Base-by-base conservation (phyloP, 306 rosid species). In the Urtica urens region DNA sequence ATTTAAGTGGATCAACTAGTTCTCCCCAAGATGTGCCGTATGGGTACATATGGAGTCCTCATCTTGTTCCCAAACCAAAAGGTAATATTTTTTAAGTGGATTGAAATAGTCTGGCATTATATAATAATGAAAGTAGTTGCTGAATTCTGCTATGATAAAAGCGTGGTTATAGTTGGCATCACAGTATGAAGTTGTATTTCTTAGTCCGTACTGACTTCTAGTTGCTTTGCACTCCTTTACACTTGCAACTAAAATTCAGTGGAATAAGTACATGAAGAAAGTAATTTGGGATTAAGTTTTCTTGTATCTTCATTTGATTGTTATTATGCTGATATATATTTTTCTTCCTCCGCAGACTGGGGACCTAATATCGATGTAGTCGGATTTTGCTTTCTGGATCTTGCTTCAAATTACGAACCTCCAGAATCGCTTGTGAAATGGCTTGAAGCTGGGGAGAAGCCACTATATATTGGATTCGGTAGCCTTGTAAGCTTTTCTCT, bases 361-460 rank as follows among this genome's bases (percentile, higher is more conserved):
- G 95, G 96, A 4, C 72, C 78, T n/a, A 78, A 72, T 18, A 75
- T 80, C 68, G 95, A 88, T 37, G 83, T 88, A 2, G 95, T 88
- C 66, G 96, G 96, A 54, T 88, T 88, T 64, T 88, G 96, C 81
- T 88, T 88, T 72, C 95, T 88, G 60, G 95, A 88, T 68, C 93
- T 88, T 65, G 96, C 93, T 57, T 83, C 95, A 50, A 76, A 68
- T 47, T 83, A 78, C 66, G 75, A 74, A 64, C 95, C 95, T n/a
- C 88, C 86, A 4, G 60, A 67, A 40, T 51, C 77, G 9, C 83
- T 88, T 22, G 78, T 70, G 54, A 68, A 76, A 62, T 88, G 95
- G 95, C 87, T 88, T 60, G 67, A 66, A 65, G 81, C 67, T 54
- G 96, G 95, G 46, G 55, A 66, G 33, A 56, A 17, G 48, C 96